Evolutionary conservation across 78 protist genomes (phyloP).

Genomic region (Capsaspora owczarzaki): DNA sequence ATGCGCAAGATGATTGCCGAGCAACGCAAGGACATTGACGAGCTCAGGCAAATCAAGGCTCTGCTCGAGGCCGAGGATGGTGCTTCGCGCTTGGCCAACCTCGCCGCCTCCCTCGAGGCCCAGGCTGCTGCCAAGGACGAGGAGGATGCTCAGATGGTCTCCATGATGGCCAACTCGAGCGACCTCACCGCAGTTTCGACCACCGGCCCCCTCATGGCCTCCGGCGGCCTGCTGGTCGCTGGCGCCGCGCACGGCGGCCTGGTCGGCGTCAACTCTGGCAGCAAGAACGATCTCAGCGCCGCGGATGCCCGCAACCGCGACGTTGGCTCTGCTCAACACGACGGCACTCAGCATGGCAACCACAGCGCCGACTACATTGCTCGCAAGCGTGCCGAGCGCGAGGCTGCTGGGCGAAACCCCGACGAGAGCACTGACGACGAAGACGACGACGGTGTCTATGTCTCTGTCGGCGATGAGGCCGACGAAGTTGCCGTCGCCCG

Average conservation of each 20-base stretch:
- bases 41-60: background rate
- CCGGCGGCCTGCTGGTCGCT: background rate
- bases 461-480: background rate
- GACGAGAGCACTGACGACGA: background rate
- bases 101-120: background rate
- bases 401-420: background rate
- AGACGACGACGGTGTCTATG: background rate
- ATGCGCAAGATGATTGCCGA: background rate
- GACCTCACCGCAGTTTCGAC: too few species aligned
- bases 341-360: too few species aligned
- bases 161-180: too few species aligned
- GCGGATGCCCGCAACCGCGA: too few species aligned
- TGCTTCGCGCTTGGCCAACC: background rate
- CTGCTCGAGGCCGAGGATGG: background rate
- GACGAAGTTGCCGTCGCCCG: too few species aligned
- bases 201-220: background rate
- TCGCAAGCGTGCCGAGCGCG: background rate
- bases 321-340: too few species aligned
- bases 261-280: too few species aligned
- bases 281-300: too few species aligned
- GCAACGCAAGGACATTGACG: background rate
- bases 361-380: background rate
- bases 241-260: background rate
- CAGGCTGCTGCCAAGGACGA: background rate
- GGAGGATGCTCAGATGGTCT: background rate